Conservation (phyloP, 73 alveolate species). For the Durusdinium trenchii region DNA sequence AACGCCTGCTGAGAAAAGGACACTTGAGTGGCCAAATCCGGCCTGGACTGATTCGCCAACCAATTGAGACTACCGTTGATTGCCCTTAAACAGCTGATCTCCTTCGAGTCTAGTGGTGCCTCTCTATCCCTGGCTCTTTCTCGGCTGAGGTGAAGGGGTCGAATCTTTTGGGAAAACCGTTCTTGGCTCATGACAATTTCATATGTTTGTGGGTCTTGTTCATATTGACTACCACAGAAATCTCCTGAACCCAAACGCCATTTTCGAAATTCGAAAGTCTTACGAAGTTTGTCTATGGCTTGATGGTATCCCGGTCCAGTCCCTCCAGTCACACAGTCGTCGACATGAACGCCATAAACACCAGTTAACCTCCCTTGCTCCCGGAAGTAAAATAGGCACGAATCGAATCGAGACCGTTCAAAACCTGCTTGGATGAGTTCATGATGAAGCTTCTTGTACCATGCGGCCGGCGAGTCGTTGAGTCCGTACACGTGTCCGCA, state of each 20-base stretch:
- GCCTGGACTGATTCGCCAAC: not conserved
- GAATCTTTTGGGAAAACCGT: not conserved
- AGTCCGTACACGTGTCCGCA: not conserved
- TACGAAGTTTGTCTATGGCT: not conserved
- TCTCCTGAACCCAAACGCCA: not conserved
- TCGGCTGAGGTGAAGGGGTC: not conserved
- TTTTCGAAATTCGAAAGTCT: not conserved
- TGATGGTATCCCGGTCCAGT: not conserved
- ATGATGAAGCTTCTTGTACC: not conserved
- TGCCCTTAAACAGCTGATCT: not conserved
- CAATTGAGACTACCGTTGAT: no score
- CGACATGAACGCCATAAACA: not conserved
- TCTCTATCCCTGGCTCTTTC: constrained; percentile 3
- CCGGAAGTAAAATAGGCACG: not conserved
- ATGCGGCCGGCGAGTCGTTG: constrained; percentile 9
- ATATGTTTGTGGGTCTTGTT: not conserved
- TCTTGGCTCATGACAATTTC: not conserved
- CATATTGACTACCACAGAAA: not conserved
- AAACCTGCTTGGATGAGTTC: no score
- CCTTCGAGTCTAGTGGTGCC: no score
- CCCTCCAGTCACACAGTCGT: not conserved
- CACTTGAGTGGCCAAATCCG: not conserved
- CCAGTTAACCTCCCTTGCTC: not conserved
- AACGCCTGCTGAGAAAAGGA: not conserved
- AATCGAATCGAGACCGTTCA: not conserved